Conservation (phyloP, 148 eudicot species). For the Chenopodium formosanum region DNA sequence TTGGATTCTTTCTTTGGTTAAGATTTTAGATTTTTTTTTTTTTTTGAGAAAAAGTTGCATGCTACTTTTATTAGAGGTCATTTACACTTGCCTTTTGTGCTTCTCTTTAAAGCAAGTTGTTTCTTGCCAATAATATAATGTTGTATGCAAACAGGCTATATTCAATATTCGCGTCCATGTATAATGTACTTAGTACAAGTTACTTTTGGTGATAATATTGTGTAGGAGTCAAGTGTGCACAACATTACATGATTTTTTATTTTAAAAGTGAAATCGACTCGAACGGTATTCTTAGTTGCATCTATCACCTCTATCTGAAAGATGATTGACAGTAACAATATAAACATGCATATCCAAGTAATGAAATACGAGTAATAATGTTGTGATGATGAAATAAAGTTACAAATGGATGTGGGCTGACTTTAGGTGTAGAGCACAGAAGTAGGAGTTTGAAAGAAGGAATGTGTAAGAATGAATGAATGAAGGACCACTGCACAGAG, state of each 20-base stretch:
- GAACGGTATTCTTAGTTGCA: no score
- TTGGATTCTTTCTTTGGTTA: conserved; percentile 27
- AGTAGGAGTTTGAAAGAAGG: background rate
- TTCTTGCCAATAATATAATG: conserved; percentile 16
- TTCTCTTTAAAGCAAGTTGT: conserved; percentile 12
- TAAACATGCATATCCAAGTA: background rate
- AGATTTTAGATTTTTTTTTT: background rate
- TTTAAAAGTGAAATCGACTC: no score
- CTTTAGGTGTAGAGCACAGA: background rate
- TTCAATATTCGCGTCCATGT: background rate
- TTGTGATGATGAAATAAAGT: background rate
- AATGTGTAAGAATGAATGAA: conserved; percentile 1
- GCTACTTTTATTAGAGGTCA: conserved; percentile 13
- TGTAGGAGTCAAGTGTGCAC: background rate
- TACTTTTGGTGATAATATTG: background rate
- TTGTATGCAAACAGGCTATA: background rate
- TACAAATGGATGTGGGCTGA: background rate
- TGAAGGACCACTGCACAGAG: conserved; percentile 14
- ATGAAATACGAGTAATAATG: background rate
- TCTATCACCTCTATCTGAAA: no score
- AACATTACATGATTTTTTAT: no score
- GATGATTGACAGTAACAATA: no score
- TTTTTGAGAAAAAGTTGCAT: background rate
- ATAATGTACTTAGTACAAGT: background rate
- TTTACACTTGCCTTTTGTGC: conserved; percentile 10